phyloP scores from a whole-genome alignment of 2,329 filamentous ascomycete genomes.

The Calonectria pseudoreteaudii region DNA sequence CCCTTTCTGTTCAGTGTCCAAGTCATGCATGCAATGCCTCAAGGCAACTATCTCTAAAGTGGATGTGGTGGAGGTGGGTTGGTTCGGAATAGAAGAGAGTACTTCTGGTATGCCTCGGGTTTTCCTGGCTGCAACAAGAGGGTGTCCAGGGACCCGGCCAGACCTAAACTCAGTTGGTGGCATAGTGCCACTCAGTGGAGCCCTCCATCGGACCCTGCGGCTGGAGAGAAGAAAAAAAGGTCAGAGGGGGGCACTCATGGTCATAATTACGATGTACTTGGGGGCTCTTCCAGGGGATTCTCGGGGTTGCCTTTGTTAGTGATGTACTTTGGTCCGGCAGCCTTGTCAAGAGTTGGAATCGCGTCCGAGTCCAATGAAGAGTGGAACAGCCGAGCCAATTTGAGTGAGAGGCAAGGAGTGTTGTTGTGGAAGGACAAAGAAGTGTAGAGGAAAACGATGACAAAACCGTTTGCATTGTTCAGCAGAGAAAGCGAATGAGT shows the following conservation, averaged over 20 bases:
- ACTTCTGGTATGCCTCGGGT: conserved; percentile 8
- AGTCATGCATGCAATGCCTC: neutral
- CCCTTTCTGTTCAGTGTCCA: neutral
- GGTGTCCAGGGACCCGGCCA: conserved; percentile 5
- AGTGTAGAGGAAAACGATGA: neutral
- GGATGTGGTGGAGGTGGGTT: neutral
- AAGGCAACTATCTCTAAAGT: neutral
- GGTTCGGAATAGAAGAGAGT: neutral
- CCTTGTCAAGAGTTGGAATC: conserved; percentile 31
- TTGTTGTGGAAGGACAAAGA: neutral
- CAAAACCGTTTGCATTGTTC: no score
- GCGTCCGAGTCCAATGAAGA: neutral
- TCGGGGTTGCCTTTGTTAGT: conserved; percentile 34
- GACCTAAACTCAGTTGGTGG: conserved; percentile 2
- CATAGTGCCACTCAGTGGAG: conserved; percentile 18
- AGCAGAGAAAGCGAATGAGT: neutral
- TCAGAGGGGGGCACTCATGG: conserved; percentile 23
- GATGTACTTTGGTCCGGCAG: conserved; percentile 34
- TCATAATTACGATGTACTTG: conserved; percentile 19
- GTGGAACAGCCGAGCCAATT: neutral
- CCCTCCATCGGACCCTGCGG: conserved; percentile 41
- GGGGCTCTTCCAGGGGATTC: conserved; percentile 25
- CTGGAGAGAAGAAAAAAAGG: conserved; percentile 38
- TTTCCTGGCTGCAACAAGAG: neutral
- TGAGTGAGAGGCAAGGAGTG: neutral